Evolutionary conservation across 2,329 filamentous ascomycete species (phyloP), one percentile per base, ranked within the genome.

Genomic region (Dactylella cylindrospora): DNA sequence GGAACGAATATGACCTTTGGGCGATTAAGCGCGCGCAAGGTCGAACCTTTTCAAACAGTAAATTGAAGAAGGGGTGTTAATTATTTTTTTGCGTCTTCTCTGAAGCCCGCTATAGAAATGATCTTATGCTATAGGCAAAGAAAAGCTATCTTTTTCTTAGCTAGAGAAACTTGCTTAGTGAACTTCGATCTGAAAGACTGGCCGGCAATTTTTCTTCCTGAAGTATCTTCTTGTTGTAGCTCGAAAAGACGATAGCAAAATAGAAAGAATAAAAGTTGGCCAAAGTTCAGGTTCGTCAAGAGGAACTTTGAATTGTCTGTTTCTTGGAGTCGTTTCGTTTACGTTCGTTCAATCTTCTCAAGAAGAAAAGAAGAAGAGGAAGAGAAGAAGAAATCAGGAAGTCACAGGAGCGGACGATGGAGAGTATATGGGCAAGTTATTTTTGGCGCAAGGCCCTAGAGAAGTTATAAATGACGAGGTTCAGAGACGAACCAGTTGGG

Each of bases 81-180:
- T 86, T 80, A 47, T 80, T 77, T 72, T 78, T 75, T 68, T 77
- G 69, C 39, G 70, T 68, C 61, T 67, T 68, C 44, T 43, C 77
- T 35, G 78, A 78, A 65, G 75, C 76, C 33, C 81, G 49, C 54
- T 33, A 66, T 44, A 7, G 60, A 46, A 43, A 43, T 38, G 17
- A 50, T 41, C 40, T 44, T 52, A 43, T 26, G 41, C 31, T 44
- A 43, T 52, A 3, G 17, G 28, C 28, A 32, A 54, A 65, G 45
- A 55, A 28, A 62, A 46, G 49, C 51, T 50, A 61, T 51, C 44
- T 44, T 60, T 55, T 55, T 46, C 62, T 50, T 36, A 38, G 32
- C 43, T 45, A 25, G 28, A 28, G 29, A 35, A 41, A n/a, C 38
- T 47, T 8, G 3, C 40, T 6, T 32, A 49, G 49, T 49, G 44